Base-by-base conservation (phyloP, 352 stramenopile species). In the Thalassiosira sp. region DNA sequence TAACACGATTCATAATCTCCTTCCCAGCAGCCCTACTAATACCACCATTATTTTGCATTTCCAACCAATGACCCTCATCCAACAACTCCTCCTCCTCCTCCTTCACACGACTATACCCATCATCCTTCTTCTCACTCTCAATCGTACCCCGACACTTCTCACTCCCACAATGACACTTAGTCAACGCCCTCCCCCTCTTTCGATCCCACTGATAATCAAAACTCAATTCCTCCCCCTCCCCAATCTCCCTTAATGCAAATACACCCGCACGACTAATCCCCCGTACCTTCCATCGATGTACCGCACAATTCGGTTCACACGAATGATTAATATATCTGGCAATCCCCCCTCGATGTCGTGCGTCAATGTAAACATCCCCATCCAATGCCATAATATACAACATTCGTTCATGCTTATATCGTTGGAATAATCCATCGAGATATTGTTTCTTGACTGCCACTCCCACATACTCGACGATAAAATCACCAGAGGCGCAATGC, bases 271-370 rank as follows among this genome's bases (percentile, higher is more conserved):
- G 66, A n/a, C 76, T 64, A 40, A 90, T 81, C 16, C 86, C 86
- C 0, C 72, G 64, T 1, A 93, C 95, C 58, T 95, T 96, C 96
- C 96, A 98, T 76, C 96, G 96, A 72, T 98, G 85, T 33, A 98
- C 81, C 11, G 94, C 90, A 78, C 95, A 98, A 78, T 98, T 99
- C 0, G 96, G 96, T 28, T 97, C 92, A 72, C 95, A 99, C 8
- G 93, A 97, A 84, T 99, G 96, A 81, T 99, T 98, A 79, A 98
- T 98, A 82, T 98, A 98, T 22, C 96, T 93, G 18, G 95, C 97
- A 22, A 97, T 91, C 60, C 94, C 96, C 16, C 96, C 96, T 69
- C 96, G 94, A 68, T 95, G 92, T 3, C 94, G 91, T 18, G 96
- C 96, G 82, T 99, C 96, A 42, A 99, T 79, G 49, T 90, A 92